A percentile compares a stretch with the other conserved stretches of the same genome.
phyloP scores from a whole-genome alignment of 2,329 filamentous ascomycete genomes.

The Teratosphaeria pseudoeucalypti region DNA sequence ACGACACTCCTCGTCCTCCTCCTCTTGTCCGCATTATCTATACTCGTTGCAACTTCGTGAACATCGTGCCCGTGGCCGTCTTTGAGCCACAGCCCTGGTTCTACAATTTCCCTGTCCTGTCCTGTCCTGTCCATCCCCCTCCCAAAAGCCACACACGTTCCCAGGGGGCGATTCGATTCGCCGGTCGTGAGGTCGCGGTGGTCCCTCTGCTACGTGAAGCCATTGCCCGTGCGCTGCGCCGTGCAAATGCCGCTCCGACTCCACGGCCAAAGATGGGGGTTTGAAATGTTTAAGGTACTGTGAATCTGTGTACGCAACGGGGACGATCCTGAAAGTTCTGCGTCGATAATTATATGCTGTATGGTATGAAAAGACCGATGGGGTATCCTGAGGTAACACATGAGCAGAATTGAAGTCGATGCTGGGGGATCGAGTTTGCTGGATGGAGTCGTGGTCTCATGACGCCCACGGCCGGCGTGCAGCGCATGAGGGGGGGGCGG shows the following conservation, averaged over 20 bases:
- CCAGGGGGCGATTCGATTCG: background rate
- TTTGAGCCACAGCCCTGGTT: background rate
- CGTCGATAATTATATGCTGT: background rate
- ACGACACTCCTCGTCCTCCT: background rate
- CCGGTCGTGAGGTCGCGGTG: background rate
- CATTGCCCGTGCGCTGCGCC: background rate
- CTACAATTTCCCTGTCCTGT: background rate
- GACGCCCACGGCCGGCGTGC: background rate
- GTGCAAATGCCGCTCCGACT: slow-evolving; percentile 2
- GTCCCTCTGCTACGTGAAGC: background rate
- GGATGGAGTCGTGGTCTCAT: background rate
- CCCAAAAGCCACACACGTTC: background rate
- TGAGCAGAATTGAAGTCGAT: background rate
- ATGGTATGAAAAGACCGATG: background rate
- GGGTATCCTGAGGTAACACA: background rate
- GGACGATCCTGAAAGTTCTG: background rate
- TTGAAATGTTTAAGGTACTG: background rate
- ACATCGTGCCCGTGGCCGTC: background rate
- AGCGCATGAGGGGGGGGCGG: background rate
- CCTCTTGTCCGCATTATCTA: background rate
- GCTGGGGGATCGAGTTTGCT: background rate
- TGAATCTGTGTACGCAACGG: background rate
- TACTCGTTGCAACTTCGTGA: background rate
- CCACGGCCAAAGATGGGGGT: background rate
- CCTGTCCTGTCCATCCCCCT: background rate